Conservation (phyloP, 108 stramenopile species). For the Stephanodiscus triporus region DNA sequence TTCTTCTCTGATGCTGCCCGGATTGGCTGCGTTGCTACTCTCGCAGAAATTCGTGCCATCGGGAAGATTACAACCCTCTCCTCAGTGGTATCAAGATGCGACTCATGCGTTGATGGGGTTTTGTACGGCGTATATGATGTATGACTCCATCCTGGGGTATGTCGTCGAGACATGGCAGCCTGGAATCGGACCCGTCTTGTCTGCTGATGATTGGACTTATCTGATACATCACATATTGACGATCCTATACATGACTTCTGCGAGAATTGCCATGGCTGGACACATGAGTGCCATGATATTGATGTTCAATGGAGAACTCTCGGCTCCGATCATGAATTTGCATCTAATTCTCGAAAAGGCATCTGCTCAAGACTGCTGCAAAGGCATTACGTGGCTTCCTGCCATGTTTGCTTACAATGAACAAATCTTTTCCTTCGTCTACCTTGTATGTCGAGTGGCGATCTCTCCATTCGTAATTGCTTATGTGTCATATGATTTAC, state of each 20-base stretch:
- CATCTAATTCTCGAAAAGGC: slow-evolving; percentile 36
- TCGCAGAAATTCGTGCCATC: slow-evolving; percentile 38
- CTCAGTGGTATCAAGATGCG: slow-evolving; percentile 45
- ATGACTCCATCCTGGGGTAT: slow-evolving; percentile 44
- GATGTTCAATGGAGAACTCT: slow-evolving; percentile 43
- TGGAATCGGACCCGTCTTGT: slow-evolving; percentile 42
- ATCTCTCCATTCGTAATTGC: slow-evolving; percentile 15
- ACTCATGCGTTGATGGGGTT: slow-evolving; percentile 32
- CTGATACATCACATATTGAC: slow-evolving; percentile 42
- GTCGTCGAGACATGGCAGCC: slow-evolving; percentile 35
- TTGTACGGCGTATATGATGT: slow-evolving; percentile 54
- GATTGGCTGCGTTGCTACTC: slow-evolving; percentile 17
- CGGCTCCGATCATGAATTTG: slow-evolving; percentile 41
- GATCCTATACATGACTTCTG: slow-evolving; percentile 38
- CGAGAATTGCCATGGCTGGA: slow-evolving; percentile 29
- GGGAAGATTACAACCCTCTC: slow-evolving; percentile 22
- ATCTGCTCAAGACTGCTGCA: slow-evolving; percentile 15
- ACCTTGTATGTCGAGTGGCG: slow-evolving; percentile 31
- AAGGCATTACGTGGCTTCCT: slow-evolving; percentile 19
- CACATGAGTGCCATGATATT: slow-evolving; percentile 44
- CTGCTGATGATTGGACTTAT: slow-evolving; percentile 34
- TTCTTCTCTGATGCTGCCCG: slow-evolving; percentile 32
- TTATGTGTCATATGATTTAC: slow-evolving; percentile 37
- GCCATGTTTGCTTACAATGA: slow-evolving; percentile 20
- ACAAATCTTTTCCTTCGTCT: slow-evolving; percentile 22